Conservation (phyloP, 176 grass and related monocot species). For the Carex littledalei region DNA sequence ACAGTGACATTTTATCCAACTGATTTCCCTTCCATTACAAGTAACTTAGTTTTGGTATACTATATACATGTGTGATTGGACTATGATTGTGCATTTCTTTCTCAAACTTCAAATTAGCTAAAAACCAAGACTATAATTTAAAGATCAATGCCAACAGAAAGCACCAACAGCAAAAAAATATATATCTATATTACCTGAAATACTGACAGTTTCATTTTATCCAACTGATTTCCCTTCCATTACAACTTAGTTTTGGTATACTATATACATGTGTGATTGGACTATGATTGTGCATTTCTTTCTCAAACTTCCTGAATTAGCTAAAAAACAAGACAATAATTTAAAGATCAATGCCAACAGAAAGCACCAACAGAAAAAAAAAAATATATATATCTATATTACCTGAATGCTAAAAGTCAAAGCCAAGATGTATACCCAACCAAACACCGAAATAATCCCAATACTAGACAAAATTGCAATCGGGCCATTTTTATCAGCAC, state of each 20-base stretch:
- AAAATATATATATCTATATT: not conserved
- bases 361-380: not conserved
- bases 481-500: constrained; percentile 88
- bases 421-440: constrained; percentile 96
- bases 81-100: not conserved
- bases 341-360: not conserved
- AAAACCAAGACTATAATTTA: not conserved
- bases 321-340: not conserved
- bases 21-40: not conserved
- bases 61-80: not conserved
- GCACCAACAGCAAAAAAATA: not conserved
- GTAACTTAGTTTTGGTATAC: not conserved
- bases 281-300: not conserved
- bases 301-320: not conserved
- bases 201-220: not conserved
- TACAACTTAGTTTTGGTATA: not conserved
- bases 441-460: constrained; percentile 89
- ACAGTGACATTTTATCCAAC: not conserved
- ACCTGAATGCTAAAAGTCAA: constrained; percentile 99
- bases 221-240: not conserved
- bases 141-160: not conserved
- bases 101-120: not conserved
- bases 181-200: not conserved
- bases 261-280: not conserved
- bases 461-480: constrained; percentile 97